Percentiles rank a stretch among this genome's conserved stretches.
These are phyloP conservation scores for Nicotiana tabacum DNA, from an alignment of 257 asterid species.

Conservation along the genomic window DNA sequence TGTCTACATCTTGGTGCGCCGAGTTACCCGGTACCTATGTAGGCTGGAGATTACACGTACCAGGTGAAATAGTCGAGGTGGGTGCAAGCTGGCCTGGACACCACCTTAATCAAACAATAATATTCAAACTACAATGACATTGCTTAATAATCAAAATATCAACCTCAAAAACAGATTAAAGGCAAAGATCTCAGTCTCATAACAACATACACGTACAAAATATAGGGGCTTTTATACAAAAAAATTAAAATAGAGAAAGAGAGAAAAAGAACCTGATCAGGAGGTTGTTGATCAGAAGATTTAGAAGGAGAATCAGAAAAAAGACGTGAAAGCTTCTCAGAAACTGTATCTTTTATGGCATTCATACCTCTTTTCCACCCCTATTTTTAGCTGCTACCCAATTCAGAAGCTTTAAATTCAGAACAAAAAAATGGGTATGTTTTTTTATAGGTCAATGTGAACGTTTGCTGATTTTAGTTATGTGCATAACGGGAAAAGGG, in stretches of 20 bases:
- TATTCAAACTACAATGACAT: background rate
- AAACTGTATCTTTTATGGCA: conserved; percentile 60
- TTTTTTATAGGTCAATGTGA: background rate
- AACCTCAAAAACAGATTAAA: conserved; percentile 14
- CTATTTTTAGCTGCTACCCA: background rate
- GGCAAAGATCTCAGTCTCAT: background rate
- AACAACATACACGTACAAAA: background rate
- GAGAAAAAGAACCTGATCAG: background rate
- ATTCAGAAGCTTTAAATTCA: background rate
- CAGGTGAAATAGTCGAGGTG: too few relatives aligned
- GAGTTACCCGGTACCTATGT: too few relatives aligned
- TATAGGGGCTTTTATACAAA: too few relatives aligned
- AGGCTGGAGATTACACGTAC: too few relatives aligned
- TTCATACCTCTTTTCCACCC: conserved; percentile 35
- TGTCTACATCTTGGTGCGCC: too few relatives aligned
- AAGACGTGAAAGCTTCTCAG: conserved; percentile 57
- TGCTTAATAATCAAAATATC: background rate
- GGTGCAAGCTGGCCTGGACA: too few relatives aligned
- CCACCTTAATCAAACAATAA: too few relatives aligned
- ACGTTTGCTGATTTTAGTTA: background rate
- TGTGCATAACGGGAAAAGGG: too few relatives aligned
- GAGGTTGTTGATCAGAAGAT: conserved; percentile 40
- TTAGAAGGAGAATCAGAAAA: conserved; percentile 72
- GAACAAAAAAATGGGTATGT: background rate
- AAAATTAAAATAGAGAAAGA: background rate